Evolutionary conservation across 768 basidiomycete genomes (phyloP).

Genomic region (Podaxis carcinomalis): DNA sequence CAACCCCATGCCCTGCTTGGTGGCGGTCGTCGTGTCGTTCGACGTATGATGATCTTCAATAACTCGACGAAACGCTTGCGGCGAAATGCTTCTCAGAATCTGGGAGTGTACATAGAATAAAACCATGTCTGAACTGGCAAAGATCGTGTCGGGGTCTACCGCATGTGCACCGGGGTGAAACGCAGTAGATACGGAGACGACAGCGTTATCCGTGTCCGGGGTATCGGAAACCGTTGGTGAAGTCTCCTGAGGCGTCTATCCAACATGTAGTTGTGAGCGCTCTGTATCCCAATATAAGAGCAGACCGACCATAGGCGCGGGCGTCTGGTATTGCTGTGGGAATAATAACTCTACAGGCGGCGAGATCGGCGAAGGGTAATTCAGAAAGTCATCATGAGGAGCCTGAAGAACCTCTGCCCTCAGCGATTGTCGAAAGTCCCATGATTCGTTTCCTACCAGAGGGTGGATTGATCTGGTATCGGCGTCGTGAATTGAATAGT

Average conservation of each 20-base stretch:
- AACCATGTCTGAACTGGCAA: slow-evolving; percentile 54
- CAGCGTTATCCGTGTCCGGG: not conserved
- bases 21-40: slow-evolving; percentile 21
- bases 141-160: slow-evolving; percentile 22
- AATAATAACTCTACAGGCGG: not conserved
- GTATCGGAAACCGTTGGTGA: not conserved
- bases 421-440: not conserved
- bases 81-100: slow-evolving; percentile 38
- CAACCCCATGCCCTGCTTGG: slow-evolving; percentile 11
- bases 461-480: not conserved
- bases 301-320: not conserved
- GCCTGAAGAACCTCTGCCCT: not conserved
- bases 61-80: slow-evolving; percentile 35
- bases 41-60: slow-evolving; percentile 20
- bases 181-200: slow-evolving; percentile 15
- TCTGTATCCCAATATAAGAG: too few species aligned
- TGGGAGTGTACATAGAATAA: slow-evolving; percentile 57
- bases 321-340: not conserved
- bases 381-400: not conserved
- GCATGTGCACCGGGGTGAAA: slow-evolving; percentile 20
- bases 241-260: not conserved
- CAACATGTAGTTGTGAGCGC: not conserved
- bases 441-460: not conserved
- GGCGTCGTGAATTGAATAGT: not conserved
- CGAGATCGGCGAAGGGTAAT: not conserved